These are phyloP conservation scores for Dryas alaskensis DNA, from an alignment of 306 rosid species.

Conservation along the genomic window DNA sequence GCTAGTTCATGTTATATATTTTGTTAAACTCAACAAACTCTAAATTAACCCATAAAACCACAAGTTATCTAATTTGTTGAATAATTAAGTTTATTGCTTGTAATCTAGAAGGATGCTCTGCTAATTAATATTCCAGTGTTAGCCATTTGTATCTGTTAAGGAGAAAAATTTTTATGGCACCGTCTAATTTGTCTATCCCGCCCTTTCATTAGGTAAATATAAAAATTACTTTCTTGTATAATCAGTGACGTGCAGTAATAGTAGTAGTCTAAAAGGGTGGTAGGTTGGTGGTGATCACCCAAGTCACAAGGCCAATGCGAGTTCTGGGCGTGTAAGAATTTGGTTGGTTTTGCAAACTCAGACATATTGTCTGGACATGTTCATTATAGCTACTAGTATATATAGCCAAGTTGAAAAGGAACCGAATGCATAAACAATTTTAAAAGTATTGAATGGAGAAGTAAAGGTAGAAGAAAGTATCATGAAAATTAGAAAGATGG, in stretches of 20 bases:
- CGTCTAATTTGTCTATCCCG: too few relatives aligned
- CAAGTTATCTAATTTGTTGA: too few relatives aligned
- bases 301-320: background rate
- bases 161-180: too few relatives aligned
- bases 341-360: conserved; percentile 20
- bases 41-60: too few relatives aligned
- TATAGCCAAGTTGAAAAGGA: conserved; percentile 3
- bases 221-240: too few relatives aligned
- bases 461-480: background rate
- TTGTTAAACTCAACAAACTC: too few relatives aligned
- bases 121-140: too few relatives aligned
- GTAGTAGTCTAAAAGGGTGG: background rate
- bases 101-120: too few relatives aligned
- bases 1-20: too few relatives aligned
- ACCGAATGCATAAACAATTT: conserved; percentile 15
- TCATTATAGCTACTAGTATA: background rate
- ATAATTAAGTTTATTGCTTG: too few relatives aligned
- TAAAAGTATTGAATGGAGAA: background rate
- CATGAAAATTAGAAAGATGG: background rate
- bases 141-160: too few relatives aligned
- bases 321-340: conserved; percentile 14
- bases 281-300: background rate
- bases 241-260: background rate
- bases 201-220: too few relatives aligned
- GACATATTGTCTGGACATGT: background rate